A percentile compares a stretch with the other conserved stretches of the same genome.
These are phyloP conservation scores for Cutaneotrichosporon spelunceum DNA, from an alignment of 1,284 basidiomycete genomes.

Conservation along the genomic window DNA sequence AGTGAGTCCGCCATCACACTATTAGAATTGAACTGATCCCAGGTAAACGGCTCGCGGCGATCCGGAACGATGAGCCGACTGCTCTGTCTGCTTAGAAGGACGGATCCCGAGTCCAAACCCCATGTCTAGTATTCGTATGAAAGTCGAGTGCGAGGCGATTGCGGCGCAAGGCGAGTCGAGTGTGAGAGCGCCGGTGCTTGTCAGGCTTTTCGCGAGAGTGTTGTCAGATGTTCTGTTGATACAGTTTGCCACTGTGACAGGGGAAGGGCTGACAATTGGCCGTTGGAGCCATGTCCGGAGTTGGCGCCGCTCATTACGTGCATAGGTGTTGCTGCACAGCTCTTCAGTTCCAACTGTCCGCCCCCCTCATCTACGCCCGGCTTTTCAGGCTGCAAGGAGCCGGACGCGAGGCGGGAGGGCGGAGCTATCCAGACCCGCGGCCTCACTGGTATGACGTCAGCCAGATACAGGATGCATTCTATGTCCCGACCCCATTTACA, in stretches of 20 bases:
- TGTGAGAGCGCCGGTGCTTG: background rate
- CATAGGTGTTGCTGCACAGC: background rate
- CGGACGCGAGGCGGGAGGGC: too few species aligned
- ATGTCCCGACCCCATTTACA: background rate
- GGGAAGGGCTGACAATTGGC: background rate
- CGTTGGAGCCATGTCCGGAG: background rate
- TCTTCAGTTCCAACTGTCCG: background rate
- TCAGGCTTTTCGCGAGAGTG: background rate
- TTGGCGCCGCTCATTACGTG: background rate
- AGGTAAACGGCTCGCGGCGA: slow-evolving; percentile 16
- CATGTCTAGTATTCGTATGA: slow-evolving; percentile 7
- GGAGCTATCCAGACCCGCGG: background rate
- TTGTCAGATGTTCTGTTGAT: background rate
- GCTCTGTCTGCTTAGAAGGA: background rate
- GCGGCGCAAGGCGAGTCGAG: background rate
- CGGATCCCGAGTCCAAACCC: background rate
- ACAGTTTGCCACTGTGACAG: background rate
- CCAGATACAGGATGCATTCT: background rate
- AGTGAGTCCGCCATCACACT: slow-evolving; percentile 15
- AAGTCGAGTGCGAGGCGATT: slow-evolving; percentile 9
- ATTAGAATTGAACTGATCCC: background rate
- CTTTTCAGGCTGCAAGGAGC: background rate
- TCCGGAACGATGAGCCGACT: slow-evolving; percentile 1
- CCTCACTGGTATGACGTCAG: background rate
- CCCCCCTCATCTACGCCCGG: background rate